Evolutionary conservation across 140 eudicot genomes (phyloP).

Genomic region (Anethum foeniculum): DNA sequence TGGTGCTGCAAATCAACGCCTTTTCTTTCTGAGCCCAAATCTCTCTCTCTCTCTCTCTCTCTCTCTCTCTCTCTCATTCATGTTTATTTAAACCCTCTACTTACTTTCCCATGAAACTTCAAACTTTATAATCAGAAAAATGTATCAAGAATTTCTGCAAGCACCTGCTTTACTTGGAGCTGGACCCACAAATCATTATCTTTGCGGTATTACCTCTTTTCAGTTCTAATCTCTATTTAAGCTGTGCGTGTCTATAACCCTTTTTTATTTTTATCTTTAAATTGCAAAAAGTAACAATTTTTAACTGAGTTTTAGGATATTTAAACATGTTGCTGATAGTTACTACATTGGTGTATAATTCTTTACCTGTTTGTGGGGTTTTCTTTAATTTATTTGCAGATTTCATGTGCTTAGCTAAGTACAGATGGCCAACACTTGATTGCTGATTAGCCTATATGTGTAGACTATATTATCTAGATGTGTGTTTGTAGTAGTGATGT

Average conservation of each 20-base stretch:
- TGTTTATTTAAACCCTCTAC: background rate
- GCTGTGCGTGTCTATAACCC: too few relatives aligned
- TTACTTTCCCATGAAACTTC: background rate
- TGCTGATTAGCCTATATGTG: background rate
- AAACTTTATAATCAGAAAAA: background rate
- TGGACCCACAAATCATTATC: background rate
- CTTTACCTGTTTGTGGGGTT: background rate
- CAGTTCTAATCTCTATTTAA: background rate
- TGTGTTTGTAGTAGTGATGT: background rate
- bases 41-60: conserved; percentile 2
- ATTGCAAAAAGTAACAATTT: background rate
- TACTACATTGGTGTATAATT: background rate
- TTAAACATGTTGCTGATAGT: background rate
- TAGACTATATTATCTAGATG: background rate
- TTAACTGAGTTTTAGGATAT: background rate
- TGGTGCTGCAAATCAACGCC: conserved; percentile 1
- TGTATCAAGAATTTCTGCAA: background rate
- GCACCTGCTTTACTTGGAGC: background rate
- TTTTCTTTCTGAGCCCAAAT: background rate
- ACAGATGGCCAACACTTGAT: background rate
- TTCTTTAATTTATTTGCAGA: background rate
- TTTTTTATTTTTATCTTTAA: too few relatives aligned
- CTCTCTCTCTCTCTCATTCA: background rate
- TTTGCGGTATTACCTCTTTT: background rate
- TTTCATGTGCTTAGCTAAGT: background rate